Base-by-base conservation (phyloP, 2,329 filamentous ascomycete genomes). In the Diaporthe ampelina region DNA sequence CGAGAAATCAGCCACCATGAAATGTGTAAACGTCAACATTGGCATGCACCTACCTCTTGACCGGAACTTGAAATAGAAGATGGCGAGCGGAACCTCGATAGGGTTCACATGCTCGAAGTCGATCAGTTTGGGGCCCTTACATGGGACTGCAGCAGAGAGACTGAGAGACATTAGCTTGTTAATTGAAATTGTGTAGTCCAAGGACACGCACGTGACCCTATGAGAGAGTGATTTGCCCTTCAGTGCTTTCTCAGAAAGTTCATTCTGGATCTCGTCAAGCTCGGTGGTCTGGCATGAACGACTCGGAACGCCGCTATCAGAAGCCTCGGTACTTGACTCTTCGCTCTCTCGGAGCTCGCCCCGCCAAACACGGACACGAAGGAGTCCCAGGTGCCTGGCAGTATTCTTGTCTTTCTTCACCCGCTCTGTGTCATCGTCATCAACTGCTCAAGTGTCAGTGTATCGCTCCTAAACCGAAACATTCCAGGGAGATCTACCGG, bases 201-300 rank as follows among this genome's bases (percentile, higher is more conserved):
- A 45, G 4, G 9, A 9, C 9, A 65, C 78, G 73, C 73, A 83
- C 82, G 65, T 78, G 11, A 80, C 81, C 5, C 80, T 80, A 37
- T 84, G 82, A 1, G 81, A 82, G 13, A 83, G 74, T 0, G 79
- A 77, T 56, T 78, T 79, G 11, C 81, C 82, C 45, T 84, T 83
- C 4, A 84, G 74, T 0, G 82, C 78, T 68, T 82, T 80, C 48
- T 84, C 82, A 0, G 81, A 74, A 2, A 83, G 9, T 6, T 45
- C 2, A 5, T 1, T 10, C 5, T 40, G 17, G 13, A 6, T 6
- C 8, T 68, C 63, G 4, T 40, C 48, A 52, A 68, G 17, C 4
- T 17, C 5, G 8, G 3, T 7, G 8, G 26, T 5, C 24, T 63
- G 15, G 4, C 6, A 19, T 50, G 45, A 9, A n/a, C 9, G 1